Evolutionary conservation across 2,329 filamentous ascomycete genomes (phyloP).

Genomic region (Aspergillus tamarii): DNA sequence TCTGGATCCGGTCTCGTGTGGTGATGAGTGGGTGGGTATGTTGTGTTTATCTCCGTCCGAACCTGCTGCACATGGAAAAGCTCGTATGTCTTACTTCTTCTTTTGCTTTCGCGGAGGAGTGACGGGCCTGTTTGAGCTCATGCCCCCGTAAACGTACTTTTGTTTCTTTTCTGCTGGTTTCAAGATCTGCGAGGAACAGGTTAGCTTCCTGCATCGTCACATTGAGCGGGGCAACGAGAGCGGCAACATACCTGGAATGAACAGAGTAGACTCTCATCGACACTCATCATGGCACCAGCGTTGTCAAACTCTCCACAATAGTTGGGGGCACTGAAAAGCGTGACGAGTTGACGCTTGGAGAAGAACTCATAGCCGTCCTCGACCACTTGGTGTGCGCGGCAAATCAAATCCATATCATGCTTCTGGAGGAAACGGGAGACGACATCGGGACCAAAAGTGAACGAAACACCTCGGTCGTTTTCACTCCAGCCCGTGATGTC

Average conservation of each 20-base stretch:
- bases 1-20: constrained; percentile 26
- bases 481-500: constrained; percentile 99
- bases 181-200: constrained; percentile 69
- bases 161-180: constrained; percentile 99
- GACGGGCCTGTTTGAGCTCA: constrained; percentile 70
- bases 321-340: constrained; percentile 96
- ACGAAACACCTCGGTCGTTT: constrained; percentile 97
- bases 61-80: constrained; percentile 78
- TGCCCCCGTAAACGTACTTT: constrained; percentile 89
- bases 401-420: constrained; percentile 99
- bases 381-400: constrained; percentile 96
- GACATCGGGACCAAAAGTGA: constrained; percentile 97
- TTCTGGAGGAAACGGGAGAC: constrained; percentile 97
- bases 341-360: constrained; percentile 96
- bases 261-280: constrained; percentile 96
- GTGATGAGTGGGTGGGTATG: constrained; percentile 31
- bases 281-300: constrained; percentile 99
- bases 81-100: constrained; percentile 73
- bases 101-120: constrained; percentile 73
- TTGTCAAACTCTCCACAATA: constrained; percentile 99
- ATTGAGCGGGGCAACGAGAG: neutral
- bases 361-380: constrained; percentile 99
- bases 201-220: neutral
- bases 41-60: constrained; percentile 82
- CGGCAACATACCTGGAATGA: constrained; percentile 81